These are phyloP conservation scores for Antrodiella citrinella DNA, from an alignment of 768 basidiomycete species.

Conservation along the genomic window DNA sequence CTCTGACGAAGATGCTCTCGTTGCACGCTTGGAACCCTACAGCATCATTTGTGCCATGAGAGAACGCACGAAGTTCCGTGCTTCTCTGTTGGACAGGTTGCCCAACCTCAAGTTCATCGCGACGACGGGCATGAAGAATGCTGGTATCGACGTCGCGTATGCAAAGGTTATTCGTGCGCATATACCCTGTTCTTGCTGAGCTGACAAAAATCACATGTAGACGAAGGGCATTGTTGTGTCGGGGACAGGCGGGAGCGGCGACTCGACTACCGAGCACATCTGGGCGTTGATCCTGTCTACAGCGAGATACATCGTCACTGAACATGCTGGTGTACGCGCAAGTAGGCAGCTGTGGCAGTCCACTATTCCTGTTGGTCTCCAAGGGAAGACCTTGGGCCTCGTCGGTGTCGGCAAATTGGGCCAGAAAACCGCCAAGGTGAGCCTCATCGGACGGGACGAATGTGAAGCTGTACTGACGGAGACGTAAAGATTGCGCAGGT, in stretches of 20 bases:
- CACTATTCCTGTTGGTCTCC: constrained; percentile 39
- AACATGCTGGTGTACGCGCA: constrained; percentile 39
- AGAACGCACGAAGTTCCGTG: constrained; percentile 52
- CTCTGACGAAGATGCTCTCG: constrained; percentile 41
- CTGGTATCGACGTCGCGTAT: constrained; percentile 39
- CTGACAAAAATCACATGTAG: too few relatives aligned
- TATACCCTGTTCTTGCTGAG: too few relatives aligned
- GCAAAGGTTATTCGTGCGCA: constrained; percentile 29
- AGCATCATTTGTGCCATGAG: constrained; percentile 59
- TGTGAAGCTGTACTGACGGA: not conserved
- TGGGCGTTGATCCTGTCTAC: constrained; percentile 56
- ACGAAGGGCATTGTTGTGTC: constrained; percentile 42
- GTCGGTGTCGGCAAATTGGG: constrained; percentile 58
- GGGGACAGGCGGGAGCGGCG: constrained; percentile 36
- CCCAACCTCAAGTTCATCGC: constrained; percentile 54
- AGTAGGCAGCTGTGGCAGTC: constrained; percentile 48
- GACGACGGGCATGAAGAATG: constrained; percentile 46
- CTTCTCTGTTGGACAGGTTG: constrained; percentile 40
- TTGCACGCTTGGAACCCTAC: constrained; percentile 40
- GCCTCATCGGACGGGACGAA: too few relatives aligned
- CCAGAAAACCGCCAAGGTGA: constrained; percentile 38
- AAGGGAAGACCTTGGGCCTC: constrained; percentile 50
- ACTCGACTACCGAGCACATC: constrained; percentile 54
- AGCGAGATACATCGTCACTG: constrained; percentile 38
- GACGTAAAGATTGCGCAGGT: constrained; percentile 42